Evolutionary conservation across 768 basidiomycete species (phyloP), one percentile per base, ranked within the genome.

Genomic region (Amanita subjunquillea): DNA sequence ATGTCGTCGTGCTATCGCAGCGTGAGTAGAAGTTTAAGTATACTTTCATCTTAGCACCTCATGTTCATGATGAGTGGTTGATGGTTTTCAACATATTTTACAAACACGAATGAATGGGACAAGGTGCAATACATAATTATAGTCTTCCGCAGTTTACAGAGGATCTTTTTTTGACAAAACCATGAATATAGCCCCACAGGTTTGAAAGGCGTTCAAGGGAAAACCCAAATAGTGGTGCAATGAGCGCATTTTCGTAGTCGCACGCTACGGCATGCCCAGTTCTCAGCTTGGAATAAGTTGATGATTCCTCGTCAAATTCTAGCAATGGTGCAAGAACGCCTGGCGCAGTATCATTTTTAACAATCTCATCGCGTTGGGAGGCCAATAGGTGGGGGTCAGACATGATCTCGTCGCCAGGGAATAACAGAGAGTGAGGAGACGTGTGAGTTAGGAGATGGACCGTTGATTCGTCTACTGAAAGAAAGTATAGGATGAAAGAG

Each of bases 401-500:
- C 38, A 50, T 41, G 9, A 50, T 39, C 7, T 36, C 38, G 6
- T 50, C 44, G 5, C 29, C 65, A 5, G 68, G 64, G 53, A 72
- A 71, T 13, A 71, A 59, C 3, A 65, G 45, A 9, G 71, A 65
- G 8, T 65, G 62, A 8, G 57, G 54, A 6, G 67, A 56, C 5
- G 68, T 56, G 20, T 65, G 63, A 5, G 66, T 62, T 37, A 74
- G 60, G 23, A 72, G 67, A 42, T 68, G 66, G 4, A 69, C 49
- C 2, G 68, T 72, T 6, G 68, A 62, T 20, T 70, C 68, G 53
- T 74, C 72, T 25, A 71, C 51, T 23, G 63, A 57, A 36, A 73
- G 60, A n/a, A 72, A 49, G 7, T 64, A 63, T 6, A 67, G 46
- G 49, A 72, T 62, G 55, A 70, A 65, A 0, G 70, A 69, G 3